A percentile compares a stretch with the other conserved stretches of the same genome.
Conservation (phyloP, 441 rosid species). For the Mallotus repandus region DNA sequence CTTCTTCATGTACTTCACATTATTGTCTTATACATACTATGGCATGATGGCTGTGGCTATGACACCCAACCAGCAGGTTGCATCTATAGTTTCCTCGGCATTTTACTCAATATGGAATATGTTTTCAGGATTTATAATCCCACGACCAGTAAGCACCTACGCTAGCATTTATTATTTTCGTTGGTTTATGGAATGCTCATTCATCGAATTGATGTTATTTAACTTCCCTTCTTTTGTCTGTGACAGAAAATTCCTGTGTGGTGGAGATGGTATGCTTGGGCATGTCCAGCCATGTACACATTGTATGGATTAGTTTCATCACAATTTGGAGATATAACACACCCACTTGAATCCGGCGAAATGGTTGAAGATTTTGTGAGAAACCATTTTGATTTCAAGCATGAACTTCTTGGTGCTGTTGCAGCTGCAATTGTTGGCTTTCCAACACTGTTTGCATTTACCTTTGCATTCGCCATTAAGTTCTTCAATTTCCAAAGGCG, state of each 20-base stretch:
- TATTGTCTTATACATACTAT: conserved; percentile 72
- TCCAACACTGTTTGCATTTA: conserved; percentile 32
- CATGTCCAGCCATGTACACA: conserved; percentile 40
- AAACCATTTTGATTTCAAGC: conserved; percentile 33
- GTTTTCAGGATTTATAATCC: conserved; percentile 63
- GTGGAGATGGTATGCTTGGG: conserved; percentile 62
- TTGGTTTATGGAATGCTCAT: background rate
- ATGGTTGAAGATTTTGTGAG: conserved; percentile 33
- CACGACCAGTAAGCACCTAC: conserved; percentile 45
- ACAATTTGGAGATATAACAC: conserved; percentile 37
- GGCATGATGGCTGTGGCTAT: conserved; percentile 70
- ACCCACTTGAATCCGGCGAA: conserved; percentile 12
- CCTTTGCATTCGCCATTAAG: conserved; percentile 36
- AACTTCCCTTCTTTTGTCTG: background rate
- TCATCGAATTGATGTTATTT: background rate
- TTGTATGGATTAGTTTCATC: conserved; percentile 42
- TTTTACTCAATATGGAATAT: conserved; percentile 63
- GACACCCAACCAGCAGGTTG: conserved; percentile 62
- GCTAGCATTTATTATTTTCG: background rate
- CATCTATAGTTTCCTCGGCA: conserved; percentile 46
- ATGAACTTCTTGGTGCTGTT: conserved; percentile 42
- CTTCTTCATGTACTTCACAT: conserved; percentile 65
- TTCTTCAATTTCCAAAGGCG: conserved; percentile 38
- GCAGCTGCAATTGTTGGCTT: conserved; percentile 36
- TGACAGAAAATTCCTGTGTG: conserved; percentile 45